Evolutionary conservation across 495 filamentous ascomycete genomes (phyloP).

Genomic region (Talaromyces borbonicus): DNA sequence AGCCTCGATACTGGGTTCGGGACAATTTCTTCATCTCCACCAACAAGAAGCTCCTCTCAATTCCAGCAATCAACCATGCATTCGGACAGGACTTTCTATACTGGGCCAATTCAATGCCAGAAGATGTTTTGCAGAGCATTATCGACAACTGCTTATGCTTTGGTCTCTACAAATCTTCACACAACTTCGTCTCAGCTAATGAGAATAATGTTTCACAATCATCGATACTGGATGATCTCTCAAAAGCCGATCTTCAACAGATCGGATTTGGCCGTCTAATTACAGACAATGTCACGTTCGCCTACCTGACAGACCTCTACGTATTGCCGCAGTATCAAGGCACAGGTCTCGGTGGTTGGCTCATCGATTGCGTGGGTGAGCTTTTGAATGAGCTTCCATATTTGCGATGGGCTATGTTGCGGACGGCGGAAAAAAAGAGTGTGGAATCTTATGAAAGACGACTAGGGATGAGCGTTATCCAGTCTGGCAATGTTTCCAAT

Average conservation of each 20-base stretch:
- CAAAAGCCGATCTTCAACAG: constrained; percentile 15
- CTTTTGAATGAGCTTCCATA: constrained; percentile 42
- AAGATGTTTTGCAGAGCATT: constrained; percentile 29
- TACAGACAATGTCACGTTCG: constrained; percentile 55
- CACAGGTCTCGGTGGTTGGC: constrained; percentile 52
- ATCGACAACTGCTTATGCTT: constrained; percentile 46
- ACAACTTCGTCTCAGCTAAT: neutral
- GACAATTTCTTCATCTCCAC: constrained; percentile 40
- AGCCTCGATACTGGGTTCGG: neutral
- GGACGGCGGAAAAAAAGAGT: constrained; percentile 27
- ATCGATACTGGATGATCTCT: too few relatives aligned
- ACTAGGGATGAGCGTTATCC: constrained; percentile 34
- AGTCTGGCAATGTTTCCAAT: constrained; percentile 15
- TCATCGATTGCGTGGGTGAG: constrained; percentile 50
- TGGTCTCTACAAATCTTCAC: constrained; percentile 35
- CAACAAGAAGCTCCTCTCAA: constrained; percentile 35
- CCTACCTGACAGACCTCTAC: constrained; percentile 64
- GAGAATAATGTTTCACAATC: neutral
- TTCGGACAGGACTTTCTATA: constrained; percentile 43
- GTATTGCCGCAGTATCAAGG: constrained; percentile 45
- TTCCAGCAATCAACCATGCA: constrained; percentile 38
- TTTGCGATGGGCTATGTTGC: constrained; percentile 44
- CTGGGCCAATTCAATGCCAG: constrained; percentile 39
- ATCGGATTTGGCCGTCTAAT: constrained; percentile 55
- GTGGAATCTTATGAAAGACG: constrained; percentile 36